phyloP scores from a whole-genome alignment of 495 filamentous ascomycete genomes.

The Glarea lozoyensis region DNA sequence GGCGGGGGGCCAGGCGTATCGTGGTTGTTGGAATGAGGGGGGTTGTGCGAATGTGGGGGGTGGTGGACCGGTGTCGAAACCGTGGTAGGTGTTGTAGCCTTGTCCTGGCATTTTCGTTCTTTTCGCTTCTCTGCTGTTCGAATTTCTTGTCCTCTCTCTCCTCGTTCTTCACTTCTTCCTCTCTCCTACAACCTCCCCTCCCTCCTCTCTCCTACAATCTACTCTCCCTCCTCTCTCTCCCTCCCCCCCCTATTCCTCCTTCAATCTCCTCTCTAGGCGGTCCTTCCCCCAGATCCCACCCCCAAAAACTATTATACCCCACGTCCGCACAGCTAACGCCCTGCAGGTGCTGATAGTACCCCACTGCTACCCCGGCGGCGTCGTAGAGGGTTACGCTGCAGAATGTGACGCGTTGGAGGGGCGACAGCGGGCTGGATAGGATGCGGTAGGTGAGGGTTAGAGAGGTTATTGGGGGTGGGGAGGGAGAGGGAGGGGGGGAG shows the following conservation, averaged over 20 bases:
- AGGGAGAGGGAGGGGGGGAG: too few relatives aligned
- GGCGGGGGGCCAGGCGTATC: not conserved
- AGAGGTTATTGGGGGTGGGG: too few relatives aligned
- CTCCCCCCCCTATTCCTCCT: too few relatives aligned
- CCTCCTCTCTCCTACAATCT: too few relatives aligned
- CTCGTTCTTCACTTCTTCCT: not conserved
- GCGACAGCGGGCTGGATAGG: too few relatives aligned
- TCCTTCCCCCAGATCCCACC: slow-evolving; percentile 2
- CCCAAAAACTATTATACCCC: slow-evolving; percentile 1
- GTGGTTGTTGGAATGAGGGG: slow-evolving; percentile 1
- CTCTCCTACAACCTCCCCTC: not conserved
- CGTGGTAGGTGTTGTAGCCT: slow-evolving; percentile 17
- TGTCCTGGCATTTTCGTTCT: slow-evolving; percentile 1
- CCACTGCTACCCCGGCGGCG: not conserved
- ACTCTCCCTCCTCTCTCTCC: too few relatives aligned
- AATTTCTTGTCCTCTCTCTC: not conserved
- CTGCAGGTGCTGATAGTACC: slow-evolving; percentile 4
- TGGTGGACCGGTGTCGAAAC: slow-evolving; percentile 14
- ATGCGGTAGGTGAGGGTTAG: too few relatives aligned
- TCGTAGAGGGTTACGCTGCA: slow-evolving; percentile 10
- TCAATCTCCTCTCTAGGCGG: too few relatives aligned
- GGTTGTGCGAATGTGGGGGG: slow-evolving; percentile 10
- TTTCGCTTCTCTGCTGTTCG: not conserved
- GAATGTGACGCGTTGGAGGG: slow-evolving; percentile 1
- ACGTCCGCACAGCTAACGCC: not conserved